A percentile compares a stretch with the other conserved stretches of the same genome.
phyloP scores from a whole-genome alignment of 78 protist species.

The Emiliania huxleyi region DNA sequence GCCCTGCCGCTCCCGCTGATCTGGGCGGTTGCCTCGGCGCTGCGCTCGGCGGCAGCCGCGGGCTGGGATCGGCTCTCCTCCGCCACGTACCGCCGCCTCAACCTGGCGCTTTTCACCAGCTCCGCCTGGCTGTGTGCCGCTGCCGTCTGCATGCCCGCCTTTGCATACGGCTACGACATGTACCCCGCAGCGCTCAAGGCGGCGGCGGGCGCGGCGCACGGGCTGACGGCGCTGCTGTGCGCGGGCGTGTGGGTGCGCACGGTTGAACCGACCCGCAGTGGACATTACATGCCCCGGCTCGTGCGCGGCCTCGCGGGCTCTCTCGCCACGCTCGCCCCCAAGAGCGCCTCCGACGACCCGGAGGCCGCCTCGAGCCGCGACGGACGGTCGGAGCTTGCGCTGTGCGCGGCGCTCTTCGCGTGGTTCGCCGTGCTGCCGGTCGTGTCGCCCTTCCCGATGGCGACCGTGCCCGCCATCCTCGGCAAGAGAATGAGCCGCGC shows the following conservation, averaged over 20 bases:
- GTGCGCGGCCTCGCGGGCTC: conserved; percentile 34
- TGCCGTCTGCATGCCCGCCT: neutral
- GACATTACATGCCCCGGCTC: neutral
- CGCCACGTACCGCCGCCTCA: conserved; percentile 31
- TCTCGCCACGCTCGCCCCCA: neutral
- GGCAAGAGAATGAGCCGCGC: conserved; percentile 26
- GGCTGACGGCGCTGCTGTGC: neutral
- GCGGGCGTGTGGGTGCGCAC: neutral
- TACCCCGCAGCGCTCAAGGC: neutral
- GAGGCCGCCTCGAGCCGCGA: neutral
- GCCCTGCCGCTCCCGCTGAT: conserved; percentile 19
- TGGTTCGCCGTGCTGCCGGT: neutral
- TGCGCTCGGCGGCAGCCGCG: neutral
- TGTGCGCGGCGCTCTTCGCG: neutral
- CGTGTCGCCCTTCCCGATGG: neutral
- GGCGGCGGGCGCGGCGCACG: neutral
- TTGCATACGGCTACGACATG: conserved; percentile 13
- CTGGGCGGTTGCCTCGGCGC: neutral
- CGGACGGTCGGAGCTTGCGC: neutral
- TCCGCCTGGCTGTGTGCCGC: conserved; percentile 22
- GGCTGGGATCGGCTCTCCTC: conserved; percentile 5
- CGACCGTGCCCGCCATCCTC: neutral
- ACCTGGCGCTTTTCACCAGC: neutral
- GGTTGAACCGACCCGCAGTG: neutral
- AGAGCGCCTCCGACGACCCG: neutral